Conservation (phyloP, 768 basidiomycete genomes). For the Lentinula detonsa region DNA sequence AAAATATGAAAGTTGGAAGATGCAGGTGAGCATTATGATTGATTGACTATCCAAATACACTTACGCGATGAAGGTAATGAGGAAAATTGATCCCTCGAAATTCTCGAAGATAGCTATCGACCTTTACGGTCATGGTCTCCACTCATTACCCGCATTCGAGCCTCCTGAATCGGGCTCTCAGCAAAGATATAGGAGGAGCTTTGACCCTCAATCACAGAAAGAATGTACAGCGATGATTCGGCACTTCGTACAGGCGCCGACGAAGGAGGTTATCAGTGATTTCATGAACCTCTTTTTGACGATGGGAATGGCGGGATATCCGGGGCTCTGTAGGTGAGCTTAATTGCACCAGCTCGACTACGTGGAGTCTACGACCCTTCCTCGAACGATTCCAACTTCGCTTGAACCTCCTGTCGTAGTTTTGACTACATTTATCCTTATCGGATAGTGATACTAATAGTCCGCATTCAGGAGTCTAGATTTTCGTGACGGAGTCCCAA, state of each 20-base stretch:
- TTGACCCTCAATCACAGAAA: constrained; percentile 1
- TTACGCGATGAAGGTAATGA: background rate
- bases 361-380: too few relatives aligned
- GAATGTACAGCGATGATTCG: constrained; percentile 1
- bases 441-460: background rate
- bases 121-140: background rate
- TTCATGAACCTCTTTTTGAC: background rate
- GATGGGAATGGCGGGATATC: background rate
- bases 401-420: too few relatives aligned
- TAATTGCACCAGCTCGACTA: background rate
- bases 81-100: background rate
- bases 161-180: background rate
- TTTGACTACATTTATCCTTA: too few relatives aligned
- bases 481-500: background rate
- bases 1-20: constrained; percentile 5
- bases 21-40: background rate
- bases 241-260: constrained; percentile 1
- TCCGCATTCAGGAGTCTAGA: background rate
- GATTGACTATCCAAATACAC: background rate
- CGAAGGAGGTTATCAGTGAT: background rate
- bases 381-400: too few relatives aligned
- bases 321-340: background rate
- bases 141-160: background rate
- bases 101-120: constrained; percentile 5
- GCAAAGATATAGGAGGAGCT: background rate